Base-by-base conservation (phyloP, 805 yeast genomes). In the Barnettozyma siamensis region DNA sequence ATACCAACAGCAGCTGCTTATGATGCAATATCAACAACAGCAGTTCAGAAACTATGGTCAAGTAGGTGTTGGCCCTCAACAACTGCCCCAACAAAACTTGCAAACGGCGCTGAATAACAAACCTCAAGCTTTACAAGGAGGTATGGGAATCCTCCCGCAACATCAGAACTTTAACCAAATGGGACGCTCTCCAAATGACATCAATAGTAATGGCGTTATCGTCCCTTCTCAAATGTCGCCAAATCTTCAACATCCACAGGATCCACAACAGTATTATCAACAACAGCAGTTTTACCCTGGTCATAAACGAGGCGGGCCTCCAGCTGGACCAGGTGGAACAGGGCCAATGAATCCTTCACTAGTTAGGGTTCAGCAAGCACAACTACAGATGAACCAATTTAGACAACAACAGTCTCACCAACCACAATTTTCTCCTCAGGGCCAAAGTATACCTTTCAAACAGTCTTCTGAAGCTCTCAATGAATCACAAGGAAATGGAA, bases 311-410 rank as follows among this genome's bases (percentile, higher is more conserved):
- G 49, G 44, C 19, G 38, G 21, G n/a, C 24, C 37, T 13, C 32
- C 42, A 26, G 31, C 16, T 17, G 29, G 13, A 26, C 33, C 26
- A 16, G 23, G 41, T 15, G 44, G 39, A 21, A 33, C 23, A 17
- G 40, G 33, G 2, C 52, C 55, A 9, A 37, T 44, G n/a, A 44
- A 44, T 38, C 53, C 49, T n/a, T 53, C 47, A 21, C 59, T 51
- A 40, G 58, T 53, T 2, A 57, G 57, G 35, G 49, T 45, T 24
- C 62, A 52, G 37, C 68, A 55, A 38, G 64, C 76, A 4, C 78
- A 72, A 51, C 61, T 58, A 33, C 78, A 72, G 54, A 70, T 72
- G 78, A 71, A 68, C 50, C 70, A 64, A 45, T 55, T 69, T 42
- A 66, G 76, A 37, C 79, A 68, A 46, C 76, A 67, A 49, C 63